Evolutionary conservation across 495 filamentous ascomycete genomes (phyloP), one percentile per base, ranked within the genome.

Genomic region (Penicillium daleae): DNA sequence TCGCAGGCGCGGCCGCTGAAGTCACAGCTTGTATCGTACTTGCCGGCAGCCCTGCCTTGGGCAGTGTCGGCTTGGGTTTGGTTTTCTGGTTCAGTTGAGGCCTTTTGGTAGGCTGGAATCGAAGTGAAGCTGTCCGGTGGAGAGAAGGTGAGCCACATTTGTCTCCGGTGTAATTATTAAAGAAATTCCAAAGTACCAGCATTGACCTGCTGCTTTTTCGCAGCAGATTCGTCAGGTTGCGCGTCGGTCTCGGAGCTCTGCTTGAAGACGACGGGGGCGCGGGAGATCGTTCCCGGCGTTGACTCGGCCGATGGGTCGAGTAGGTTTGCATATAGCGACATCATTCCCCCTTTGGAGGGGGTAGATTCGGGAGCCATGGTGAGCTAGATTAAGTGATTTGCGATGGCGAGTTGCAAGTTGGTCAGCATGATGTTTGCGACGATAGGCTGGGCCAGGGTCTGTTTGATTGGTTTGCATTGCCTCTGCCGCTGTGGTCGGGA

Each of bases 41-140:
- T 17, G 72, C 56, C 26, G 56, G 62, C 35, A 71, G 58, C 49
- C 67, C 57, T n/a, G 74, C 71, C 65, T 83, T 85, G 39, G 75
- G 78, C 35, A 78, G 66, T 65, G 68, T 67, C 19, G 76, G 71
- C 71, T 86, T 88, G 2, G 87, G 69, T 69, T 93, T 97, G 3
- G 86, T 73, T 68, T 92, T 96, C 70, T 88, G 87, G 33, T 85
- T 80, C 32, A 84, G 72, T 61, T 96, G 91, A 22, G 93, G 93
- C 66, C 90, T 75, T 71, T 86, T 90, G 39, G 87, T 90, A 42
- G 93, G 93, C 72, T 97, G 94, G 78, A 97, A 97, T 70, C 90
- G 89, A 63, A 97, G 82, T 68, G 91, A 86, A 76, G 83, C 87
- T 88, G 72, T 69, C 60, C 62, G 61, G 71, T 33, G 53, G 72